Evolutionary conservation across 768 basidiomycete genomes (phyloP), one percentile per base, ranked within the genome.

Genomic region (Asterophora lycoperdoides): DNA sequence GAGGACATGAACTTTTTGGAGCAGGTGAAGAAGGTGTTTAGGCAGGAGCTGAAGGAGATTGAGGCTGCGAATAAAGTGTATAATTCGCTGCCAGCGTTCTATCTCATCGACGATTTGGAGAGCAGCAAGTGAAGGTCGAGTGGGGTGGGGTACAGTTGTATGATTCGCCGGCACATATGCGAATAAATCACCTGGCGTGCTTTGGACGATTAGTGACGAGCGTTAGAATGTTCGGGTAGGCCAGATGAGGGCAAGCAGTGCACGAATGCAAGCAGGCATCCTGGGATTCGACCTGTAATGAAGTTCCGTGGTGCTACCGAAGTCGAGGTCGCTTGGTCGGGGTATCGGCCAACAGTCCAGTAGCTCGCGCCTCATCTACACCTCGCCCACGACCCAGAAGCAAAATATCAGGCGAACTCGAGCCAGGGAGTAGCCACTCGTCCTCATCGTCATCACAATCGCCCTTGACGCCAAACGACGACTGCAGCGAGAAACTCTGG

Each of bases 351-450:
- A 41, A 19, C 4, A 23, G 19, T 9, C 40, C 38, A 29, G 41
- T 40, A 30, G 7, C 42, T 6, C 34, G 45, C 13, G 44, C 48
- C 28, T 46, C 45, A 8, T 46, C 51, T n/a, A 41, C 37, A 36
- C 34, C 38, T 26, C 34, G 28, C 8, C 35, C 53, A 28, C 34
- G 36, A 8, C 44, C 52, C 36, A 77, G 51, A 2, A 72, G 57
- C 5, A 73, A 51, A 8, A 75, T 49, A 50, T 73, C 69, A 1
- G 76, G 77, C 8, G 76, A 76, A 29, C 69, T 71, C 40, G 71
- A 76, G 28, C 69, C 71, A 20, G 71, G 67, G 15, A 76, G 58
- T 58, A 67, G 64, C 59, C 72, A 68, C 17, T 74, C 71, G 15
- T 73, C 76, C 9, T 69, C 67, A 9, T 62, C 67, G 13, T 56